Evolutionary conservation across 768 basidiomycete genomes (phyloP).

Genomic region (Podaxis sp.): DNA sequence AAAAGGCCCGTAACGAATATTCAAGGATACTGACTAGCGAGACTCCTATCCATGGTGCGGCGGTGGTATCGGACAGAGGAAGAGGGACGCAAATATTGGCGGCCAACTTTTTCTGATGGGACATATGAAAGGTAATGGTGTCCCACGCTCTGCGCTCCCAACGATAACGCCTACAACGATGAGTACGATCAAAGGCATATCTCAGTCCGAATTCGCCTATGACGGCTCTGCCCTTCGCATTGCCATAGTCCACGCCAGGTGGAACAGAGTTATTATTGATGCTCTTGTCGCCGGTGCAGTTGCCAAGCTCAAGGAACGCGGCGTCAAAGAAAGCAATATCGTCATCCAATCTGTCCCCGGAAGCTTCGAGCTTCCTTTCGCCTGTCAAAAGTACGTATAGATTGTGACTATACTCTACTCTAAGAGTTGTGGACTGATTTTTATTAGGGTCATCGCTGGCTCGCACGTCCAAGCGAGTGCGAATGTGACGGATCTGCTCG

Average conservation of each 20-base stretch:
- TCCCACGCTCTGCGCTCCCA: slow-evolving; percentile 27
- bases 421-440: slow-evolving; percentile 13
- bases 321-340: slow-evolving; percentile 90
- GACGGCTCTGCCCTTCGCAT: slow-evolving; percentile 83
- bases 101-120: slow-evolving; percentile 20
- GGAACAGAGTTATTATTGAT: slow-evolving; percentile 89
- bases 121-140: slow-evolving; percentile 24
- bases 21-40: slow-evolving; percentile 44
- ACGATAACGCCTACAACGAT: slow-evolving; percentile 23
- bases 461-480: slow-evolving; percentile 80
- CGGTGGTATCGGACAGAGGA: slow-evolving; percentile 12
- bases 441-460: slow-evolving; percentile 80
- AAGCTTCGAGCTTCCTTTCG: slow-evolving; percentile 90
- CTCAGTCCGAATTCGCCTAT: slow-evolving; percentile 54
- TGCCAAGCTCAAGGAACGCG: slow-evolving; percentile 75
- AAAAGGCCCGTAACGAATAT: not conserved
- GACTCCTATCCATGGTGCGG: slow-evolving; percentile 44
- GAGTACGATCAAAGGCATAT: slow-evolving; percentile 77
- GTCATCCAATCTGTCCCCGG: slow-evolving; percentile 91
- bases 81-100: not conserved
- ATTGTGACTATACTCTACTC: not conserved
- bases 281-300: slow-evolving; percentile 80
- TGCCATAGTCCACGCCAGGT: slow-evolving; percentile 93
- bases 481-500: slow-evolving; percentile 77
- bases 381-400: slow-evolving; percentile 71